These are phyloP conservation scores for Ambispora gerdemannii DNA, from an alignment of 192 early-diverging fungal genomes.

Conservation along the genomic window DNA sequence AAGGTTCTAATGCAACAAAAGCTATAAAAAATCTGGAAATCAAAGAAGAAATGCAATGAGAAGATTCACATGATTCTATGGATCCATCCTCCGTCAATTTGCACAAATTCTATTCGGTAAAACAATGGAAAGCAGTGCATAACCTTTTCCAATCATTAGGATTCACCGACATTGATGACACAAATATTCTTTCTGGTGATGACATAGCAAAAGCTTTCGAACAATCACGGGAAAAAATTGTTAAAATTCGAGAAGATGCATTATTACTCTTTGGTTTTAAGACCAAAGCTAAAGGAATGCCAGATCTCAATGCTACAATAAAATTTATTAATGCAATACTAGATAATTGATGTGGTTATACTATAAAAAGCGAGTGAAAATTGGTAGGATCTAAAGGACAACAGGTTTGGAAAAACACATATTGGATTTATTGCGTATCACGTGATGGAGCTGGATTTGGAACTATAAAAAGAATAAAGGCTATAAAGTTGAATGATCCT, in stretches of 20 bases:
- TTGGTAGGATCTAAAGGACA: constrained; percentile 5
- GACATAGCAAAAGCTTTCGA: constrained; percentile 4
- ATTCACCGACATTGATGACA: constrained; percentile 19
- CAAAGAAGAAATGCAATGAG: constrained; percentile 21
- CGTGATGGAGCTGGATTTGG: neutral
- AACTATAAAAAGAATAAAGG: neutral
- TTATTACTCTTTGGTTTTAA: constrained; percentile 9
- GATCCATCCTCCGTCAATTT: constrained; percentile 19
- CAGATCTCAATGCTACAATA: constrained; percentile 11
- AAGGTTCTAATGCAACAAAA: constrained; percentile 23
- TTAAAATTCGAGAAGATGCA: constrained; percentile 12
- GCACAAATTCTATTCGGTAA: constrained; percentile 16
- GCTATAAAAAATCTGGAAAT: constrained; percentile 17
- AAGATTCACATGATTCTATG: constrained; percentile 22
- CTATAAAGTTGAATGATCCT: neutral
- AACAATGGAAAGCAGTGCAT: constrained; percentile 11
- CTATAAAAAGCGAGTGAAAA: neutral
- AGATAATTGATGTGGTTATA: neutral
- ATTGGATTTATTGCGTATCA: constrained; percentile 5
- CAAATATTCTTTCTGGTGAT: constrained; percentile 6
- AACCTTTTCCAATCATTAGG: constrained; percentile 7
- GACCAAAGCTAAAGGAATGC: constrained; percentile 12
- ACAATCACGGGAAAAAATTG: constrained; percentile 6
- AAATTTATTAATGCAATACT: constrained; percentile 10
- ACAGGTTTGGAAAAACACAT: neutral